Conservation (phyloP, 345 rosid genomes). For the Noccaea bulbosa region DNA sequence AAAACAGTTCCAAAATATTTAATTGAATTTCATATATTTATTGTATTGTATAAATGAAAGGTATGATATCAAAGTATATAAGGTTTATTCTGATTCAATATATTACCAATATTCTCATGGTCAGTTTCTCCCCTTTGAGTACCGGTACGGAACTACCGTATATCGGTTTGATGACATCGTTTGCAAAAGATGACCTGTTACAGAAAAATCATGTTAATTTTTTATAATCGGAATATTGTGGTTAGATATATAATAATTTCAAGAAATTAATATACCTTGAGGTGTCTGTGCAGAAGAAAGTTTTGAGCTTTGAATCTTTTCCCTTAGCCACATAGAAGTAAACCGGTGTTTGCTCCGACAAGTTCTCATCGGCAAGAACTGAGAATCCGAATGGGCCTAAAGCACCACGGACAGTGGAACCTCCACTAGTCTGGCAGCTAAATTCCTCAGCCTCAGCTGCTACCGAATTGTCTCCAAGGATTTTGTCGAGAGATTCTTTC, state of each 20-base stretch:
- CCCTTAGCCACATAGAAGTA: conserved; percentile 77
- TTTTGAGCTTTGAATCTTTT: conserved; percentile 55
- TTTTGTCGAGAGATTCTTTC: conserved; percentile 52
- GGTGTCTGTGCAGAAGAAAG: conserved; percentile 79
- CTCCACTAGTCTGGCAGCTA: conserved; percentile 56
- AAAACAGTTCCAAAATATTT: neutral
- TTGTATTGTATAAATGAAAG: neutral
- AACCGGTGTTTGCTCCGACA: conserved; percentile 79
- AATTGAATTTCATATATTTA: neutral
- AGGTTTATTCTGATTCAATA: neutral
- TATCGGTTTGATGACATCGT: conserved; percentile 59
- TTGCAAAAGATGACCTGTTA: conserved; percentile 73
- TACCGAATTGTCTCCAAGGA: conserved; percentile 36
- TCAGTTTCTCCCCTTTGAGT: conserved; percentile 62
- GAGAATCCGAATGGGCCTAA: conserved; percentile 90
- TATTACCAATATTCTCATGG: conserved; percentile 73
- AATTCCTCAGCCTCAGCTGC: conserved; percentile 49
- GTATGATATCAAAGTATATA: neutral
- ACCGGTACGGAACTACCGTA: conserved; percentile 75
- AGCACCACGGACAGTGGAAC: conserved; percentile 68
- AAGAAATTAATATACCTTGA: conserved; percentile 53
- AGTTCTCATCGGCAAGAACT: conserved; percentile 68
- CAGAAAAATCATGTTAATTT: neutral
- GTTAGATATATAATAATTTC: neutral
- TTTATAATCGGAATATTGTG: neutral